Evolutionary conservation across 2,329 filamentous ascomycete species (phyloP).

Genomic region (Ophiostoma novo-ulmi): DNA sequence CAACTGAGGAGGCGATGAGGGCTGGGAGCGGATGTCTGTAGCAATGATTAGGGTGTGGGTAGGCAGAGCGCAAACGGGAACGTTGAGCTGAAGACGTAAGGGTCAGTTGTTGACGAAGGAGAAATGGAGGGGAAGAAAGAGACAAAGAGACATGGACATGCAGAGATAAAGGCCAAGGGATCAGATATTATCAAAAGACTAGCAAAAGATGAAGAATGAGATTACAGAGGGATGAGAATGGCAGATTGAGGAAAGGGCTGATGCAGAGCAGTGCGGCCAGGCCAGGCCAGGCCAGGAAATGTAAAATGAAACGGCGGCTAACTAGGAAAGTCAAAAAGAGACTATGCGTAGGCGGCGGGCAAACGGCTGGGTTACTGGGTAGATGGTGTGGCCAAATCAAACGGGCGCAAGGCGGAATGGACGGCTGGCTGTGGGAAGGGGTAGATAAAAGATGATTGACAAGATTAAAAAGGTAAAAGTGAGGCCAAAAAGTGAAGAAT

Average conservation of each 20-base stretch:
- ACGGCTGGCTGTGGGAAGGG: neutral
- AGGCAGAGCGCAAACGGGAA: neutral
- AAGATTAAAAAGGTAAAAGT: neutral
- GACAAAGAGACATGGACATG: neutral
- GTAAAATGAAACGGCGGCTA: conserved; percentile 22
- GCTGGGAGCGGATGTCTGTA: neutral
- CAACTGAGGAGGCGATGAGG: neutral
- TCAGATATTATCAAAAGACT: neutral
- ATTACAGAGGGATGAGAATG: neutral
- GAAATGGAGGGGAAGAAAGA: neutral
- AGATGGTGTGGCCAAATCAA: neutral
- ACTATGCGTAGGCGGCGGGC: neutral
- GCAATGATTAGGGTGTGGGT: neutral
- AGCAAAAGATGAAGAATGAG: neutral
- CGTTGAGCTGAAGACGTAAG: neutral
- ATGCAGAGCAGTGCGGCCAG: neutral
- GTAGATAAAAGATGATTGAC: neutral
- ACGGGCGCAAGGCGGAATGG: neutral
- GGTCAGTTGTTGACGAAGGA: neutral
- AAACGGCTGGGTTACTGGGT: neutral
- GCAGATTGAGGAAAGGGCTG: neutral
- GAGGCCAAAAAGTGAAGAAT: neutral
- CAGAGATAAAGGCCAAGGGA: neutral
- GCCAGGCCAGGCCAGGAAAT: neutral
- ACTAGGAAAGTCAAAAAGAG: neutral